Percentiles rank a stretch among this genome's conserved stretches.
These are phyloP conservation scores for Acidiella bohemica DNA, from an alignment of 495 filamentous ascomycete species.

Conservation along the genomic window DNA sequence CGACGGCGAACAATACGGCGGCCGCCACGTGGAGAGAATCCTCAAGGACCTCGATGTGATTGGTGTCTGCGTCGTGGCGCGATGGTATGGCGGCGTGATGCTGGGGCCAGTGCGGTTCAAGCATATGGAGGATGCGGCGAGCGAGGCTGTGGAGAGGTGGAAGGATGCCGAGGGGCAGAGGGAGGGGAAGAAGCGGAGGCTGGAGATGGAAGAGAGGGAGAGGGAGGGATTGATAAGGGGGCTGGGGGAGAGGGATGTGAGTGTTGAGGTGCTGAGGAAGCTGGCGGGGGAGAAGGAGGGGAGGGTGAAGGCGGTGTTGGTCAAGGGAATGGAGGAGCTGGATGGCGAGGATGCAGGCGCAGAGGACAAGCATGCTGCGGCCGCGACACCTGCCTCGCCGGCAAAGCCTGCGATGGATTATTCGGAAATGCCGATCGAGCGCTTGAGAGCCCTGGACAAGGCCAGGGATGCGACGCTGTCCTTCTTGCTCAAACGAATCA, in stretches of 20 bases:
- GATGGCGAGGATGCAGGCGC: constrained; percentile 25
- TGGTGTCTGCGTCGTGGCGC: constrained; percentile 33
- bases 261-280: constrained; percentile 27
- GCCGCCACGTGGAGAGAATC: constrained; percentile 28
- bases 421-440: constrained; percentile 23
- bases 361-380: neutral
- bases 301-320: constrained; percentile 18
- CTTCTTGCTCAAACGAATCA: constrained; percentile 32
- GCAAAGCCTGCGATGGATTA: constrained; percentile 24
- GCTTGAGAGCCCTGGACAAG: constrained; percentile 28
- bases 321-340: constrained; percentile 24
- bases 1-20: constrained; percentile 34
- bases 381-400: neutral
- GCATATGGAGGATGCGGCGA: constrained; percentile 31
- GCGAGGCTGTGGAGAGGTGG: constrained; percentile 27
- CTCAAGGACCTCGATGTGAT: constrained; percentile 25
- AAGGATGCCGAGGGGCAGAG: constrained; percentile 16
- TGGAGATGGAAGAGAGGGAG: constrained; percentile 23
- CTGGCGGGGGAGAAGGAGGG: constrained; percentile 30
- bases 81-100: constrained; percentile 36
- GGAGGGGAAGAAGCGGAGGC: constrained; percentile 22
- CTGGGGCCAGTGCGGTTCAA: constrained; percentile 34
- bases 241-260: constrained; percentile 28
- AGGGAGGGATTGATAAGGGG: constrained; percentile 18
- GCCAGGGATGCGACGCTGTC: constrained; percentile 34